A percentile compares a stretch with the other conserved stretches of the same genome.
phyloP scores from a whole-genome alignment of 257 asterid genomes.

The Przewalskia tangutica region DNA sequence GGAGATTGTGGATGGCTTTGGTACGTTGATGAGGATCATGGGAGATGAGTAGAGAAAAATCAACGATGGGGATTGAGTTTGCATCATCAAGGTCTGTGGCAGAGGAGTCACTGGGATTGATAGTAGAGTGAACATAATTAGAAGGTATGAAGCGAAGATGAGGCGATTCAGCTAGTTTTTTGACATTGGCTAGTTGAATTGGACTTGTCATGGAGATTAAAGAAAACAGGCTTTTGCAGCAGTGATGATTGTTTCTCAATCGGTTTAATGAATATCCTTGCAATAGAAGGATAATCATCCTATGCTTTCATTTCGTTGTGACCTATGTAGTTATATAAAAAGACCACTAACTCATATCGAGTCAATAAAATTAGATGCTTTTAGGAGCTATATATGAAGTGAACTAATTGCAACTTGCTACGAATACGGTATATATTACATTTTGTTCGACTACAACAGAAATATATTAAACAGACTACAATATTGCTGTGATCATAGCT shows the following conservation, averaged over 20 bases:
- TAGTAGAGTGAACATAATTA: slow-evolving; percentile 23
- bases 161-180: slow-evolving; percentile 24
- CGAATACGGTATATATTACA: neutral
- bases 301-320: neutral
- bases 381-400: neutral
- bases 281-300: neutral
- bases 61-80: slow-evolving; percentile 32
- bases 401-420: neutral
- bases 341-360: neutral
- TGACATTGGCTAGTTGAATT: slow-evolving; percentile 6
- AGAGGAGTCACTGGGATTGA: slow-evolving; percentile 9
- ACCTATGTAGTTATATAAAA: no score
- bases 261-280: neutral
- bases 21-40: slow-evolving; percentile 15
- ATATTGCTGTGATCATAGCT: neutral
- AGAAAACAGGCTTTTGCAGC: neutral
- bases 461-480: neutral
- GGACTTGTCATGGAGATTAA: neutral
- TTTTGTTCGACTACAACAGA: neutral
- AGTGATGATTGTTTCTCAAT: neutral
- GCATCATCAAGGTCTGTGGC: slow-evolving; percentile 19
- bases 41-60: slow-evolving; percentile 32
- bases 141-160: slow-evolving; percentile 36
- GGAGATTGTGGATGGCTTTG: slow-evolving; percentile 30
- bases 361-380: neutral